A percentile compares a stretch with the other conserved stretches of the same genome.
These are phyloP conservation scores for Prinsepia uniflora DNA, from an alignment of 306 rosid genomes.

Conservation along the genomic window DNA sequence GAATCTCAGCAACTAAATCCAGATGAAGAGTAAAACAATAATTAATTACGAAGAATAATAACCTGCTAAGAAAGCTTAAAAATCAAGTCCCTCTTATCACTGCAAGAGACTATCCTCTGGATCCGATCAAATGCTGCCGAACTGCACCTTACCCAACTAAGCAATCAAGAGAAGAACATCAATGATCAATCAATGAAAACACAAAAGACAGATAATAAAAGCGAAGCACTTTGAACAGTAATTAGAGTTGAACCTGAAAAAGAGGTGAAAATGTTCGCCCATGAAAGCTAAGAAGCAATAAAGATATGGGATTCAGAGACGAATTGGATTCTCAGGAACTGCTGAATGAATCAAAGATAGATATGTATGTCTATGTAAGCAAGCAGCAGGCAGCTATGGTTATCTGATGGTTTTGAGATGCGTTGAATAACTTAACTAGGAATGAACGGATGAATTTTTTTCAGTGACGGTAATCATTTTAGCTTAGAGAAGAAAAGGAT, in stretches of 20 bases:
- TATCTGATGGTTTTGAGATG: not conserved
- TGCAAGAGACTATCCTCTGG: slow-evolving; percentile 30
- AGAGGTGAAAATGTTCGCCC: slow-evolving; percentile 45
- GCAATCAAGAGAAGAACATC: not conserved
- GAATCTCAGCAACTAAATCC: not conserved
- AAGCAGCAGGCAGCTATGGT: too few species aligned
- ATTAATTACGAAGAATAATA: slow-evolving; percentile 16
- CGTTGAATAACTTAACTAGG: not conserved
- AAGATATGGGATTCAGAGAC: not conserved
- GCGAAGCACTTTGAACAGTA: not conserved
- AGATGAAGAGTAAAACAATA: not conserved
- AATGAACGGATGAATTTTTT: not conserved
- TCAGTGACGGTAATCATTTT: not conserved
- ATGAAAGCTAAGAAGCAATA: slow-evolving; percentile 40
- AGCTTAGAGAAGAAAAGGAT: not conserved
- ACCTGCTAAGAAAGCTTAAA: slow-evolving; percentile 24
- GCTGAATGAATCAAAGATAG: slow-evolving; percentile 2
- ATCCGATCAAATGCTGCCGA: slow-evolving; percentile 40
- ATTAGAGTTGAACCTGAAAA: slow-evolving; percentile 51
- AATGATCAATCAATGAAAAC: slow-evolving; percentile 9
- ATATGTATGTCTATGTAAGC: not conserved
- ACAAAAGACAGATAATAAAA: not conserved
- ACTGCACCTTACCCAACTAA: slow-evolving; percentile 17
- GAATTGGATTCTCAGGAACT: slow-evolving; percentile 16
- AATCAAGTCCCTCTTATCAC: slow-evolving; percentile 22